Base-by-base conservation (phyloP, 371 early-diverging fungal genomes). In the Actinomucor elegans region DNA sequence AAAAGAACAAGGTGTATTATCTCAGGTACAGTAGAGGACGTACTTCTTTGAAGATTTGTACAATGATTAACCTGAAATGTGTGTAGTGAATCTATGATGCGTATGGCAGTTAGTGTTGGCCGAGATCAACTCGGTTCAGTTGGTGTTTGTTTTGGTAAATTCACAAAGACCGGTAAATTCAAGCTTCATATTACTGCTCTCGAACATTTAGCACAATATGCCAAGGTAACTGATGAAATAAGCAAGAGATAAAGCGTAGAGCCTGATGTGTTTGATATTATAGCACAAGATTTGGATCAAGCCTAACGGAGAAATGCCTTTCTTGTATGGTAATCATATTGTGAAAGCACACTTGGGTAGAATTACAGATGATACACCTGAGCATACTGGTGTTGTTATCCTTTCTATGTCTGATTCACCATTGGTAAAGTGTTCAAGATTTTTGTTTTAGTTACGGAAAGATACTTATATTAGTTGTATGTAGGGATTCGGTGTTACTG, bases 231-330 rank as follows among this genome's bases (percentile, higher is more conserved):
- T 5, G 37, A 12, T 12, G 6, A 21, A 12, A 41, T 10, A 23
- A 48, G 7, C 20, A 6, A 15, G n/a, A 11, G 35, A n/a, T n/a
- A 31, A 24, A 28, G 35, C 14, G 34, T 26, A 43, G 26, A 48
- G 11, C 11, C 14, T 36, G 26, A n/a, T 23, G 1, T n/a, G 11
- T 41, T n/a, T 47, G n/a, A 5, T 24, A 14, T 5, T 29, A 9
- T 51, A 71, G 77, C 61, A 77, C 51, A 77, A 74, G 44, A 90
- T 99, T 36, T 99, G 99, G 98, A 89, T 99, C 47, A 99, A 99
- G 77, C 94, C 94, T 33, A 95, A 91, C 68, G 99, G 99, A 54
- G 99, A 99, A 75, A 99, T 98, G 99, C 94, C 98, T 18, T 98
- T 92, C 81, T 67, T 99, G 61, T 99, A 99, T 70, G 99, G 99